phyloP scores from a whole-genome alignment of 305 asterid genomes.

The Coffea humblotiana region DNA sequence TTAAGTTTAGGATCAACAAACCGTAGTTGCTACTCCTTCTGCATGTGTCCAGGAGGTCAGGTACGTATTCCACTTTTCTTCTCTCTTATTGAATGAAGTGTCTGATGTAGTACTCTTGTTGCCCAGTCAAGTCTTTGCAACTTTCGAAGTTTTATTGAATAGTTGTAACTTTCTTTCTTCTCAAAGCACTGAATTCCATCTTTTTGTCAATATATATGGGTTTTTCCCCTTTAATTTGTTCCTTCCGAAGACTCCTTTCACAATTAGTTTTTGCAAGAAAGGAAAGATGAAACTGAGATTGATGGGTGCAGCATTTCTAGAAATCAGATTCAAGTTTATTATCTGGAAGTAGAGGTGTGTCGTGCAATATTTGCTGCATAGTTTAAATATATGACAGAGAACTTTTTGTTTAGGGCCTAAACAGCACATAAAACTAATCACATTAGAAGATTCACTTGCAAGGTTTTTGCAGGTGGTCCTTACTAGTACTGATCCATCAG shows the following conservation, averaged over 20 bases:
- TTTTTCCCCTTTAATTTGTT: neutral
- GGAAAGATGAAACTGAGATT: neutral
- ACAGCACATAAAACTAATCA: neutral
- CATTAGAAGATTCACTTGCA: constrained; percentile 14
- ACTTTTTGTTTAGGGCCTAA: neutral
- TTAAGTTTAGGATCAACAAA: constrained; percentile 36
- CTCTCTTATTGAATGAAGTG: neutral
- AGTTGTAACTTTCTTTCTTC: neutral
- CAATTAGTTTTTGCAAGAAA: neutral
- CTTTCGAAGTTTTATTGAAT: too few relatives aligned
- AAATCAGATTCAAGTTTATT: neutral
- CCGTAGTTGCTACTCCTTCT: constrained; percentile 92
- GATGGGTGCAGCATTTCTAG: neutral
- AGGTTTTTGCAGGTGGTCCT: constrained; percentile 79
- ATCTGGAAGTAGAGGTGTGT: neutral
- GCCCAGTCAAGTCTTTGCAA: neutral
- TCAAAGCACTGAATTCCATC: neutral
- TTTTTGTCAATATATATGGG: neutral
- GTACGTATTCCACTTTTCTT: constrained; percentile 32
- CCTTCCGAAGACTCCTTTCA: neutral
- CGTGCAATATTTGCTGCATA: neutral
- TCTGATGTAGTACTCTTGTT: neutral
- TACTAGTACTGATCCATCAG: constrained; percentile 87
- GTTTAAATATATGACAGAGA: neutral
- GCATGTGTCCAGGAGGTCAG: constrained; percentile 99